phyloP scores from a whole-genome alignment of 495 filamentous ascomycete genomes.

The Tetracladium setigerum region DNA sequence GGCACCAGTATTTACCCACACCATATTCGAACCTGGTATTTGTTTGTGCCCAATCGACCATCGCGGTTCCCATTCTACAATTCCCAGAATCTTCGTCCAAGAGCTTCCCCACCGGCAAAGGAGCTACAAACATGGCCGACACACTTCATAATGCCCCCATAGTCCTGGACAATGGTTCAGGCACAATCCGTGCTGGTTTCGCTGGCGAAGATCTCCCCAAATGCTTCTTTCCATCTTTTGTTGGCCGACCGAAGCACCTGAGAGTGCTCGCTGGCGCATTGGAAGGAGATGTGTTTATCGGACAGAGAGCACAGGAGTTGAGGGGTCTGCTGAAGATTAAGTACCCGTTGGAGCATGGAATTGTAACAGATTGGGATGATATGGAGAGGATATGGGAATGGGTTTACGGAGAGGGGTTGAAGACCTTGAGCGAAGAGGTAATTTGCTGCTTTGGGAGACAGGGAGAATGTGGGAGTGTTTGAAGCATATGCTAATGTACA shows the following conservation, averaged over 20 bases:
- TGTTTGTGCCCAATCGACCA: too few relatives aligned
- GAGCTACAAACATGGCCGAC: conserved; percentile 60
- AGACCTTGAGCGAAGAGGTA: conserved; percentile 94
- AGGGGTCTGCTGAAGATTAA: conserved; percentile 89
- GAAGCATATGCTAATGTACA: conserved; percentile 10
- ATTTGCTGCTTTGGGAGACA: conserved; percentile 10
- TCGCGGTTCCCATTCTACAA: too few relatives aligned
- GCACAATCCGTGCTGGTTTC: conserved; percentile 95
- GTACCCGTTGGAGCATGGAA: conserved; percentile 94
- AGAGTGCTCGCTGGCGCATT: conserved; percentile 90
- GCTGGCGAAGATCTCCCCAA: conserved; percentile 93
- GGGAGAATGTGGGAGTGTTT: neutral
- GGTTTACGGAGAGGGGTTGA: conserved; percentile 60
- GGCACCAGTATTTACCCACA: too few relatives aligned
- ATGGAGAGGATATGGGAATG: conserved; percentile 99
- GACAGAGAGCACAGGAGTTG: conserved; percentile 78
- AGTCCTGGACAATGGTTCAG: conserved; percentile 97
- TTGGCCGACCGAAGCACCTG: conserved; percentile 94
- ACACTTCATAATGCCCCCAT: conserved; percentile 94
- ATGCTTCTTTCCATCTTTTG: conserved; percentile 96
- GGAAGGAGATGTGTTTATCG: conserved; percentile 97
- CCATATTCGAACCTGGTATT: too few relatives aligned
- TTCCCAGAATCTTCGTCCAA: too few relatives aligned
- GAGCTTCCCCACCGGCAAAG: too few relatives aligned
- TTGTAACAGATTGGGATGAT: conserved; percentile 99